Evolutionary conservation across 441 rosid species (phyloP).

Genomic region (California macrophylla): DNA sequence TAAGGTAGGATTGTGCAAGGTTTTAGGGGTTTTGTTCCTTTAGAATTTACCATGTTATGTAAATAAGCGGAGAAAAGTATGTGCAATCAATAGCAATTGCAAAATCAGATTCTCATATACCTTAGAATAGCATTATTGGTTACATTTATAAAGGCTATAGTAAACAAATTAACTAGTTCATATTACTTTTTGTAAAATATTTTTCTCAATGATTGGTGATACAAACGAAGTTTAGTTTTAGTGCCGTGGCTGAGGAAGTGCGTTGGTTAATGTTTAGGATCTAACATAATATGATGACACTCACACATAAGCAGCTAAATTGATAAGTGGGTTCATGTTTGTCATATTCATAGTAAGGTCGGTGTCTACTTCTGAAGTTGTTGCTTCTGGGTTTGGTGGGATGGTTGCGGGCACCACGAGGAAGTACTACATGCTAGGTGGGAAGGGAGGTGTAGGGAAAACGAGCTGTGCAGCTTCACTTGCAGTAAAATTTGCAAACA

Average conservation of each 20-base stretch:
- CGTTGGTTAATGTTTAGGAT: background rate
- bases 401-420: slow-evolving; percentile 39
- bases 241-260: background rate
- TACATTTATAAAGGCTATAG: background rate
- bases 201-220: background rate
- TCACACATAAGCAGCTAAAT: slow-evolving; percentile 3
- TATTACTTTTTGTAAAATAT: background rate
- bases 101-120: background rate
- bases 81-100: background rate
- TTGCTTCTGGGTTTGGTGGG: slow-evolving; percentile 45
- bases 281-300: slow-evolving; percentile 1
- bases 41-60: background rate
- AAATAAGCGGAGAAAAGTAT: background rate
- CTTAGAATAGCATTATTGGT: background rate
- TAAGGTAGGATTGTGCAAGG: background rate
- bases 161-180: background rate
- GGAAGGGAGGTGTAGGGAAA: slow-evolving; percentile 85
- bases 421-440: slow-evolving; percentile 64
- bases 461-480: slow-evolving; percentile 87
- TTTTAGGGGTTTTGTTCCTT: background rate
- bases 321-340: slow-evolving; percentile 9
- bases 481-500: slow-evolving; percentile 72
- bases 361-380: slow-evolving; percentile 33
- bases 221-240: background rate
- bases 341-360: slow-evolving; percentile 29